Conservation (phyloP, 2,329 filamentous ascomycete genomes). For the Ascochyta fabae region DNA sequence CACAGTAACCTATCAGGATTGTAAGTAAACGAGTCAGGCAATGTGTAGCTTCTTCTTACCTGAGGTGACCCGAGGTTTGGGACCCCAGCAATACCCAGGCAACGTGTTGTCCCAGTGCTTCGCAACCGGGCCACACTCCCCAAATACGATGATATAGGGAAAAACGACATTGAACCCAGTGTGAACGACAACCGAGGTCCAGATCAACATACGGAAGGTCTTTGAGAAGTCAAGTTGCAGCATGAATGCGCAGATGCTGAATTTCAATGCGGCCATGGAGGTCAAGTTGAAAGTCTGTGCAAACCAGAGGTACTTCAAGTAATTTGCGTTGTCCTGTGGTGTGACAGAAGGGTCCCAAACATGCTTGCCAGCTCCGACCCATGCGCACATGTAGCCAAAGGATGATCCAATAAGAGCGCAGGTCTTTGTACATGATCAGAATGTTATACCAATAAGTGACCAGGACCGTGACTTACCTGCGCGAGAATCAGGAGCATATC, state of each 20-base stretch:
- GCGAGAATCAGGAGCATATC: slow-evolving; percentile 12
- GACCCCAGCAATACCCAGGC: slow-evolving; percentile 11
- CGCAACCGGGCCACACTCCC: slow-evolving; percentile 5
- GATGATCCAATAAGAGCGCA: neutral
- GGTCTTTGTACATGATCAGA: neutral
- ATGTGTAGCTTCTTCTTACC: neutral
- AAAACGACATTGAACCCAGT: slow-evolving; percentile 9
- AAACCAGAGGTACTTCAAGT: slow-evolving; percentile 12
- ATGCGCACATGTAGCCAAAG: slow-evolving; percentile 4
- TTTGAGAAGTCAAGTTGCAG: slow-evolving; percentile 13
- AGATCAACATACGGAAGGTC: slow-evolving; percentile 4
- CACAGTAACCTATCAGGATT: neutral
- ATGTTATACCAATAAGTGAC: neutral
- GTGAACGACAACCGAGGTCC: slow-evolving; percentile 3
- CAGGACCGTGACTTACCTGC: neutral
- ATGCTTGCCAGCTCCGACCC: slow-evolving; percentile 8
- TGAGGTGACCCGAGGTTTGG: slow-evolving; percentile 7
- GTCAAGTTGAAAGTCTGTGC: slow-evolving; percentile 16
- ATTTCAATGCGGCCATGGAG: slow-evolving; percentile 14
- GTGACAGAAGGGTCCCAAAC: slow-evolving; percentile 11
- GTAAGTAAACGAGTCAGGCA: neutral
- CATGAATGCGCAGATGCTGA: slow-evolving; percentile 17
- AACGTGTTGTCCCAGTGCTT: slow-evolving; percentile 9
- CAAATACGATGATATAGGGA: slow-evolving; percentile 7
- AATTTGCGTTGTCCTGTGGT: neutral